Evolutionary conservation across 2,329 filamentous ascomycete genomes (phyloP).

Genomic region (Curvularia spicifera): DNA sequence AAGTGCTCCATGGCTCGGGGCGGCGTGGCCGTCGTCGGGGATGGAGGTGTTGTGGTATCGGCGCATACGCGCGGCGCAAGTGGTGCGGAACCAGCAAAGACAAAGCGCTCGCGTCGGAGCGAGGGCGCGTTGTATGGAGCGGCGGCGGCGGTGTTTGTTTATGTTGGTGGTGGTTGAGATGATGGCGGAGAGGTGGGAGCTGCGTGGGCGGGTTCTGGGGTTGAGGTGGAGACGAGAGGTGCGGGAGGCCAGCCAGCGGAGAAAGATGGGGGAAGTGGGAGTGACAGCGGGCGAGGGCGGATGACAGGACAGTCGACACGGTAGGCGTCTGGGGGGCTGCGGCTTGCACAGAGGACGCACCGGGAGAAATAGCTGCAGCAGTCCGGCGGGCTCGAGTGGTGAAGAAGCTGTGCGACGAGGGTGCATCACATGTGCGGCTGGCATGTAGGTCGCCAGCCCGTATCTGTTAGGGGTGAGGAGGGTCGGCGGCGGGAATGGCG

Average conservation of each 20-base stretch:
- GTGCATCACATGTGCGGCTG: constrained; percentile 43
- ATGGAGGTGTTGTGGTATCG: constrained; percentile 21
- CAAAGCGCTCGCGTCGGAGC: constrained; percentile 7
- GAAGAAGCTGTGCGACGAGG: constrained; percentile 46
- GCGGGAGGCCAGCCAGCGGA: constrained; percentile 13
- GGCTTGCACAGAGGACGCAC: constrained; percentile 22
- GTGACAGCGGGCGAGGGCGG: neutral
- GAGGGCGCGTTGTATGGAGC: constrained; percentile 9
- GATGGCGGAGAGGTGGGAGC: constrained; percentile 10
- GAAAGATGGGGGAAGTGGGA: constrained; percentile 8
- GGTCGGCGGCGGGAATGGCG: constrained; percentile 3
- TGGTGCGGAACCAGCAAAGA: constrained; percentile 7
- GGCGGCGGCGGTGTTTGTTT: neutral
- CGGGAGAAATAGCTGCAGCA: constrained; percentile 32
- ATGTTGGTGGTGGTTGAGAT: constrained; percentile 6
- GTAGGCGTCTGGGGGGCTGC: neutral
- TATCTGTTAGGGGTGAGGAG: constrained; percentile 16
- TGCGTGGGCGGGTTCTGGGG: constrained; percentile 3
- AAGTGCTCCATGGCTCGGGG: constrained; percentile 59
- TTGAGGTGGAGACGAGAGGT: constrained; percentile 13
- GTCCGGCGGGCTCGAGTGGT: constrained; percentile 15
- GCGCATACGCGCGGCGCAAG: constrained; percentile 41
- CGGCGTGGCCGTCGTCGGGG: constrained; percentile 30
- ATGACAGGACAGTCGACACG: constrained; percentile 6
- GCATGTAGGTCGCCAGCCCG: constrained; percentile 19